Conservation (phyloP, 345 rosid species). For the Ailanthus altissimus region DNA sequence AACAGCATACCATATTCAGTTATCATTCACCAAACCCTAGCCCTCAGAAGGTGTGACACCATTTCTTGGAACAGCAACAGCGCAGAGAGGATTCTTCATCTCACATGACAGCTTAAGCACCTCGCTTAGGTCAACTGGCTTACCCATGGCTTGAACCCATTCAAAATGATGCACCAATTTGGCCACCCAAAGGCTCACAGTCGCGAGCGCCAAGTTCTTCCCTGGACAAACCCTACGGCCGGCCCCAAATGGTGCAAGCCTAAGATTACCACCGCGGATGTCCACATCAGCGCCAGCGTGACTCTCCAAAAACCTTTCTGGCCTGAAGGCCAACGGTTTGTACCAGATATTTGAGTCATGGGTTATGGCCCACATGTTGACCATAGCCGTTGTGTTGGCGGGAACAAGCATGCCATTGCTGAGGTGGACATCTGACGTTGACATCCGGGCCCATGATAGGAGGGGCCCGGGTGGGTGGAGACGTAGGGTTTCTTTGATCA, state of each 20-base stretch:
- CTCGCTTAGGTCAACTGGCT: conserved; percentile 44
- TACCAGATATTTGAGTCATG: conserved; percentile 50
- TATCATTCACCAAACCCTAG: not conserved
- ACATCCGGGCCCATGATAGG: conserved; percentile 59
- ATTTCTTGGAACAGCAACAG: conserved; percentile 33
- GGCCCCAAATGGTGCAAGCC: conserved; percentile 66
- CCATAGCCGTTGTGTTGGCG: conserved; percentile 48
- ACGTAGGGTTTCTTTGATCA: conserved; percentile 55
- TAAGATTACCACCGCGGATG: conserved; percentile 41
- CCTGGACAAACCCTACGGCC: conserved; percentile 65
- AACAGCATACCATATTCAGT: not conserved
- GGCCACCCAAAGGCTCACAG: conserved; percentile 52
- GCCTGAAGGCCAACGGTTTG: conserved; percentile 38
- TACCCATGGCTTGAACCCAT: conserved; percentile 39
- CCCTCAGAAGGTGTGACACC: not conserved
- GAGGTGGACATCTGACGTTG: conserved; percentile 52
- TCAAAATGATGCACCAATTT: conserved; percentile 41
- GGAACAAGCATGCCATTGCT: conserved; percentile 53
- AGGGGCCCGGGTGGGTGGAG: conserved; percentile 58
- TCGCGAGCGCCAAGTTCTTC: conserved; percentile 44
- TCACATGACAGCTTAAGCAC: conserved; percentile 46
- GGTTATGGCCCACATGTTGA: conserved; percentile 67
- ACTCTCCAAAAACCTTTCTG: conserved; percentile 41
- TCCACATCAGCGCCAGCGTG: conserved; percentile 37
- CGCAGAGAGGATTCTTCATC: conserved; percentile 50